These are phyloP conservation scores for Kodamaea sp. DNA, from an alignment of 1,139 yeast species.

Conservation along the genomic window DNA sequence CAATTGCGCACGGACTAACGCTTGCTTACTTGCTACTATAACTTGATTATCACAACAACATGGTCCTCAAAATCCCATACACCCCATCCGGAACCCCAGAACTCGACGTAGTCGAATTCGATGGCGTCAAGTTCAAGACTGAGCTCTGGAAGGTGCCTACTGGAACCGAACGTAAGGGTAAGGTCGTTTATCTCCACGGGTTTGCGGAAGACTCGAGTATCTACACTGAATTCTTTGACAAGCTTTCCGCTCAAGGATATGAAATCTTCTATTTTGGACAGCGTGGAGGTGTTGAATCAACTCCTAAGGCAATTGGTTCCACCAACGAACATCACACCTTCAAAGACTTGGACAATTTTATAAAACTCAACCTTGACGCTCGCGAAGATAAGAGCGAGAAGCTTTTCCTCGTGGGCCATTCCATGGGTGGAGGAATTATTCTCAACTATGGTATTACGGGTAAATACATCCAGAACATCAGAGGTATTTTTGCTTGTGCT, in stretches of 20 bases:
- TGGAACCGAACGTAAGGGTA: slow-evolving; percentile 46
- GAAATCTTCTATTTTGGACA: slow-evolving; percentile 82
- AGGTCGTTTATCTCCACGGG: slow-evolving; percentile 74
- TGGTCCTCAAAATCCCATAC: slow-evolving; percentile 31
- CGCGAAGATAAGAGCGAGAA: slow-evolving; percentile 34
- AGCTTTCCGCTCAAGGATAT: slow-evolving; percentile 60
- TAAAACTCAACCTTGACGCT: slow-evolving; percentile 36
- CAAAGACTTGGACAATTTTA: slow-evolving; percentile 69
- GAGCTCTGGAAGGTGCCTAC: slow-evolving; percentile 43
- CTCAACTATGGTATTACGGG: slow-evolving; percentile 78
- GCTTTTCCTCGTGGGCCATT: slow-evolving; percentile 73
- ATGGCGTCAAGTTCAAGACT: slow-evolving; percentile 42
- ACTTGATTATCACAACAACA: not conserved
- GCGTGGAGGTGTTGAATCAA: slow-evolving; percentile 84
- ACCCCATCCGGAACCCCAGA: slow-evolving; percentile 33
- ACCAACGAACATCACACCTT: slow-evolving; percentile 67
- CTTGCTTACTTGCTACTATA: too few relatives aligned
- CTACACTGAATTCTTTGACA: slow-evolving; percentile 62
- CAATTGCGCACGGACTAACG: too few relatives aligned
- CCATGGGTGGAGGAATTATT: slow-evolving; percentile 94
- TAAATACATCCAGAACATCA: slow-evolving; percentile 50
- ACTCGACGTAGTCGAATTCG: slow-evolving; percentile 29
- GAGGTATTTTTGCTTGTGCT: slow-evolving; percentile 61
- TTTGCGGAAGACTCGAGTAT: slow-evolving; percentile 65
- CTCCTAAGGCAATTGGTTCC: slow-evolving; percentile 58